phyloP scores from a whole-genome alignment of 805 yeast genomes.

The Brettanomyces anomalus region DNA sequence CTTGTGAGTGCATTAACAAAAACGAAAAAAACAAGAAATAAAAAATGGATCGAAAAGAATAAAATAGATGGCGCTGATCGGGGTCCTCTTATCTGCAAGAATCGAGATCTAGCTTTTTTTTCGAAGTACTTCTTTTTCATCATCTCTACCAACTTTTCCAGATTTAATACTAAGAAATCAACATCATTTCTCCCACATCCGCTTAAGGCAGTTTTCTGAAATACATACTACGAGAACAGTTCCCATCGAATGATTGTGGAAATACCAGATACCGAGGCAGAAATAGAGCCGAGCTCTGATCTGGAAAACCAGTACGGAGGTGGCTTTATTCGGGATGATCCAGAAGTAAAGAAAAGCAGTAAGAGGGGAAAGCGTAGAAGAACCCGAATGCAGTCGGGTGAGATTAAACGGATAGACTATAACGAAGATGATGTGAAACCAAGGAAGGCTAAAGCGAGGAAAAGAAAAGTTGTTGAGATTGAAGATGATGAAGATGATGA shows the following conservation, averaged over 20 bases:
- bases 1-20: no score
- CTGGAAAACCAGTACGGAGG: constrained; percentile 21
- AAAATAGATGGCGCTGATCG: no score
- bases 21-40: no score
- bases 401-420: constrained; percentile 5
- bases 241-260: constrained; percentile 1
- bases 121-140: no score
- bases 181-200: no score
- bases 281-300: constrained; percentile 1
- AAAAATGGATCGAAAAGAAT: no score
- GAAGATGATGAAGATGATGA: constrained; percentile 8
- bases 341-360: constrained; percentile 11
- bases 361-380: neutral
- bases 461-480: neutral
- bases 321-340: constrained; percentile 35
- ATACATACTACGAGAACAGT: no score
- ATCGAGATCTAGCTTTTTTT: no score
- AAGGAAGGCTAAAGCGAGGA: constrained; percentile 5
- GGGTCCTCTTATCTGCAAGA: no score
- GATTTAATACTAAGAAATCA: no score
- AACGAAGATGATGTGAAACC: constrained; percentile 7
- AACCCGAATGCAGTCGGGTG: neutral
- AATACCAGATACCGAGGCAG: neutral
- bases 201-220: no score
- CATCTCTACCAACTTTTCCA: no score